A percentile compares a stretch with the other conserved stretches of the same genome.
Conservation (phyloP, 2,329 filamentous ascomycete genomes). For the Penicillium sp. region DNA sequence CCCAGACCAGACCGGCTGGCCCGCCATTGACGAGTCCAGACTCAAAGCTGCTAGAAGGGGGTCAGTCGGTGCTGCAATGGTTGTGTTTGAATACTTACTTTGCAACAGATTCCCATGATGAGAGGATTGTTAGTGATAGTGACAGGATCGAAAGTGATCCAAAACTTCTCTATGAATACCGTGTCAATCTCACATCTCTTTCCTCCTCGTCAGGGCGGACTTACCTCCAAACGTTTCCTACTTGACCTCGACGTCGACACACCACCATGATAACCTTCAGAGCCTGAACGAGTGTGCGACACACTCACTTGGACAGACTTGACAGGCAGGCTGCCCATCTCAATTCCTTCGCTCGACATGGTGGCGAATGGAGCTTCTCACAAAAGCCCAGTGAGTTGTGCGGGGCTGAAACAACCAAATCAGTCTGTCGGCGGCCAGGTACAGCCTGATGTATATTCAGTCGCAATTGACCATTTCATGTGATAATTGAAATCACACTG, state of each 20-base stretch:
- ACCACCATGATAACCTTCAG: conserved; percentile 8
- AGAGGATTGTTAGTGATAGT: conserved; percentile 15
- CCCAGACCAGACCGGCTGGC: conserved; percentile 27
- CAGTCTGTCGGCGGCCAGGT: neutral
- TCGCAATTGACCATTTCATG: neutral
- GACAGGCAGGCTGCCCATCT: conserved; percentile 4
- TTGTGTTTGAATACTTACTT: conserved; percentile 3
- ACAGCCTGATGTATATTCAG: neutral
- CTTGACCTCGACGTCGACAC: conserved; percentile 14
- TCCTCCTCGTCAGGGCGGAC: neutral
- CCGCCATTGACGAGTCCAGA: conserved; percentile 26
- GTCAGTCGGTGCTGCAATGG: neutral
- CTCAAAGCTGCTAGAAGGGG: conserved; percentile 7
- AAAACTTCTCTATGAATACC: conserved; percentile 11
- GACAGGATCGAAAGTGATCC: conserved; percentile 14
- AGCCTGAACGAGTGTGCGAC: conserved; percentile 4
- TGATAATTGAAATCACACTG: neutral
- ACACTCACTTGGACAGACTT: conserved; percentile 6
- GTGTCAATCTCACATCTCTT: neutral
- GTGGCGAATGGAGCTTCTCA: neutral
- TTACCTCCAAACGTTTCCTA: conserved; percentile 14
- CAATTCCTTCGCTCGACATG: conserved; percentile 10
- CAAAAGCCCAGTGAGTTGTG: neutral
- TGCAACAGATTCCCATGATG: conserved; percentile 16
- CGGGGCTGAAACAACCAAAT: neutral